Conservation (phyloP, 2,329 filamentous ascomycete genomes). For the Talaromyces sp. region DNA sequence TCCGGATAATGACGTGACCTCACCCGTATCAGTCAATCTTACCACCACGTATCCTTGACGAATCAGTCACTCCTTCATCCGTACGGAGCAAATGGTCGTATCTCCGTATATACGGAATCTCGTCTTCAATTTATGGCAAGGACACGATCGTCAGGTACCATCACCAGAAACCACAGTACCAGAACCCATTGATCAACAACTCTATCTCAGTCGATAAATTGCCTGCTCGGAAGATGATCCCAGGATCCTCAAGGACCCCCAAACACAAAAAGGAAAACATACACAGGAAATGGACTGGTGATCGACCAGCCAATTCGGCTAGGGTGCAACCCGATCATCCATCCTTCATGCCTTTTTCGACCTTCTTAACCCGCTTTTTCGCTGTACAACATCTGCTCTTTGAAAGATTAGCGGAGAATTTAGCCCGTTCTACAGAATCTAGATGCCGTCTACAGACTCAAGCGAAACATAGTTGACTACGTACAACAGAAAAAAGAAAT, state of each 20-base stretch:
- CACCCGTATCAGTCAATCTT: neutral
- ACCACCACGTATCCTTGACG: conserved; percentile 1
- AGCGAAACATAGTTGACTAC: neutral
- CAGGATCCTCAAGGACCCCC: neutral
- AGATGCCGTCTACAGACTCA: neutral
- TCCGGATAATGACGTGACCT: conserved; percentile 3
- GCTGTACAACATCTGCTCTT: neutral
- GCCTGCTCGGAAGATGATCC: neutral
- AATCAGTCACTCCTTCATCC: neutral
- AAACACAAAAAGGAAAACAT: neutral
- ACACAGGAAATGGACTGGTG: neutral
- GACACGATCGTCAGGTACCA: conserved; percentile 17
- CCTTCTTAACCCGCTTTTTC: neutral
- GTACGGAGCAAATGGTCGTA: neutral
- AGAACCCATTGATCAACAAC: neutral
- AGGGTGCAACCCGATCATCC: neutral
- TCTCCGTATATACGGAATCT: neutral
- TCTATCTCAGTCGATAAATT: neutral
- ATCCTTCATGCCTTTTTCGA: neutral
- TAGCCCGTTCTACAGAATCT: neutral
- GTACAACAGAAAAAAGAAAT: neutral
- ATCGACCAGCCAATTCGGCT: neutral
- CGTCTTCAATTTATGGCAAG: neutral
- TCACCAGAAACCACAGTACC: neutral
- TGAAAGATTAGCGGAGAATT: neutral